A percentile compares a stretch with the other conserved stretches of the same genome.
These are phyloP conservation scores for Ophiocordyceps australis DNA, from an alignment of 2,329 filamentous ascomycete genomes.

Conservation along the genomic window DNA sequence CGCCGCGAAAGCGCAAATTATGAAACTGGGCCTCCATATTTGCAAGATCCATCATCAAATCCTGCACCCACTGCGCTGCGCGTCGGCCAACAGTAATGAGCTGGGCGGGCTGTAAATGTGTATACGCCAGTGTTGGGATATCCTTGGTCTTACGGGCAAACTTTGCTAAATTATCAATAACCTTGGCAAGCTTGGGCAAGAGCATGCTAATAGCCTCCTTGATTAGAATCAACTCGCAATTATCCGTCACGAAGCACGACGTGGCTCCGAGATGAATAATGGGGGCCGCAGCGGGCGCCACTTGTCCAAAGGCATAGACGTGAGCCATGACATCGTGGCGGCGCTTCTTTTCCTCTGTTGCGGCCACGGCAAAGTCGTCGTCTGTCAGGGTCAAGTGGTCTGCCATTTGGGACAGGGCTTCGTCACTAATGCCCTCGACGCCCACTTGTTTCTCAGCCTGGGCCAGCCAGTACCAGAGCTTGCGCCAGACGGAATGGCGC, in stretches of 20 bases:
- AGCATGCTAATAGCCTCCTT: constrained; percentile 51
- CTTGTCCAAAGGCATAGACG: constrained; percentile 57
- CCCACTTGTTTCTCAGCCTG: constrained; percentile 70
- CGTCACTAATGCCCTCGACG: constrained; percentile 46
- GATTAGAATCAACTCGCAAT: constrained; percentile 32
- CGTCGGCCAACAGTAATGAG: constrained; percentile 5
- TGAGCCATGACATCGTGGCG: constrained; percentile 51
- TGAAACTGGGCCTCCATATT: constrained; percentile 51
- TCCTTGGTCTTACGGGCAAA: constrained; percentile 58
- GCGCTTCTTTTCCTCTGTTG: constrained; percentile 57
- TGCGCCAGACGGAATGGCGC: constrained; percentile 61
- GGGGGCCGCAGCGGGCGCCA: constrained; percentile 59
- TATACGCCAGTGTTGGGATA: constrained; percentile 56
- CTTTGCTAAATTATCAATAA: constrained; percentile 52
- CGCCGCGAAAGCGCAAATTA: constrained; percentile 58
- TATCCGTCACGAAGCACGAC: constrained; percentile 56
- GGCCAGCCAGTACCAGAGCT: constrained; percentile 73
- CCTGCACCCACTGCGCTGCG: constrained; percentile 51
- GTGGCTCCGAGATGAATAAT: constrained; percentile 45
- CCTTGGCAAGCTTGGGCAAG: constrained; percentile 58
- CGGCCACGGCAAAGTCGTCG: constrained; percentile 56
- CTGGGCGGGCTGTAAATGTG: constrained; percentile 5
- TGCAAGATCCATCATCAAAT: constrained; percentile 46
- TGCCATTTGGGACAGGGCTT: constrained; percentile 63
- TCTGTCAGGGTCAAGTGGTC: constrained; percentile 60